Base-by-base conservation (phyloP, 129 eudicot species). In the Flaveria brownii region DNA sequence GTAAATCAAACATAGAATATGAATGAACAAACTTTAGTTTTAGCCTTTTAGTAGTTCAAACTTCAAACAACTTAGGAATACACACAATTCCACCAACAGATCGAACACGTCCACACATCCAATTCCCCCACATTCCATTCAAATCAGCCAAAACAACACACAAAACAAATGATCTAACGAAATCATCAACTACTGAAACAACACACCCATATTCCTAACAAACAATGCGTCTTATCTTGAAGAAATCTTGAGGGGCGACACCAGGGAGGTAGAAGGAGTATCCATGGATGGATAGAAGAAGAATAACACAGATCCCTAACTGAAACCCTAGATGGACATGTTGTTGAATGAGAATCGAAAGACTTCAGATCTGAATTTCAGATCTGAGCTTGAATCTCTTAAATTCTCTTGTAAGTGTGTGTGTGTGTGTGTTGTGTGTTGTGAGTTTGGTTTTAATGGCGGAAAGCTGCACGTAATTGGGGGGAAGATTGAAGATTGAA, bases 211-310 rank as follows among this genome's bases (percentile, higher is more conserved):
- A 71, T 70, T 45, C 6, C 17, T 57, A 72, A 62, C 12, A 18
- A 72, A 39, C 59, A 51, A 57, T 39, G 18, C 1, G 18, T 2
- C 43, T 46, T 78, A 76, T 91, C 88, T 74, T 86, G 13, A 72
- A 76, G n/a, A 89, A 89, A 80, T 89, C 94, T 46, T 77, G 84
- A 12, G 94, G 94, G 39, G 94, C 91, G 28, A 89, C 94, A 61
- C 94, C 89, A 41, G 94, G 90, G 54, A 88, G 93, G 61, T 88
- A 86, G 76, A 88, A 87, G 33, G 83, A 80, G 79, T 72, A 51
- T 2, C 71, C 77, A 43, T 74, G 76, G 42, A 86, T 54, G 69
- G 72, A 86, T 57, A 80, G 61, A 6, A 80, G 64, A 50, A 83
- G 62, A 49, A 66, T 15, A 6, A 74, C 55, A 28, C 57, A 74